Evolutionary conservation across 1,284 basidiomycete species (phyloP), one percentile per base, ranked within the genome.

Genomic region (Puccinia novopanici): DNA sequence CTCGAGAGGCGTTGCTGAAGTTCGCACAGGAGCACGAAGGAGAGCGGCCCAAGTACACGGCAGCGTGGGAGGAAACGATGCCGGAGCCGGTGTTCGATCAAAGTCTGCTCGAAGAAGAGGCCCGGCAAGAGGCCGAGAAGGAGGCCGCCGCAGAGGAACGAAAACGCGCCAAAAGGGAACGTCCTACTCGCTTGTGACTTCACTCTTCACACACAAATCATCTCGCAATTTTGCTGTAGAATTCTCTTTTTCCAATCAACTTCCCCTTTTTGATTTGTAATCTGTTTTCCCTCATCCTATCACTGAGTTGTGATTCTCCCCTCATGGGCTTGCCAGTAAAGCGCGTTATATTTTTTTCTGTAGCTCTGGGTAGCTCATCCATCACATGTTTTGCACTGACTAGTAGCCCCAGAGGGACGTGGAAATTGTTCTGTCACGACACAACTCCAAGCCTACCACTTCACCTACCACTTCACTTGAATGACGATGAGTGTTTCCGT

Each of bases 11-110:
- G 3, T 80, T 80, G 59, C 45, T 80, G 22, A 73, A 63, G 40
- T 80, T 80, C 27, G 79, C 79, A n/a, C 68, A 72, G 37, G 79
- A 80, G 30, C 79, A 80, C 55, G 79, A 73, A 68, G 79, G 79
- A 22, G 79, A 80, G 34, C 27, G 34, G 52, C 61, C 79, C 8
- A 80, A 80, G 34, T 80, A 57, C 54, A 80, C 79, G 34, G 79
- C 68, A 8, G 79, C 79, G 13, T 80, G 79, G 79, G 79, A 80
- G 54, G 45, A 61, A 17, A 80, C 79, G 10, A 80, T 74, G 70
- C 79, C 79, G 24, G 61, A 80, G 54, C 79, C 79, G 22, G 52
- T 80, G 19, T 80, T 80, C 63, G 79, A 80, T 59, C 70, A 73
- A 68, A 3, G 71, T 10, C 59, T 80, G 45, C 55, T 80, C 6